A percentile compares a stretch with the other conserved stretches of the same genome.
These are phyloP conservation scores for Exsudoporus frostii DNA, from an alignment of 768 basidiomycete species.

Conservation along the genomic window DNA sequence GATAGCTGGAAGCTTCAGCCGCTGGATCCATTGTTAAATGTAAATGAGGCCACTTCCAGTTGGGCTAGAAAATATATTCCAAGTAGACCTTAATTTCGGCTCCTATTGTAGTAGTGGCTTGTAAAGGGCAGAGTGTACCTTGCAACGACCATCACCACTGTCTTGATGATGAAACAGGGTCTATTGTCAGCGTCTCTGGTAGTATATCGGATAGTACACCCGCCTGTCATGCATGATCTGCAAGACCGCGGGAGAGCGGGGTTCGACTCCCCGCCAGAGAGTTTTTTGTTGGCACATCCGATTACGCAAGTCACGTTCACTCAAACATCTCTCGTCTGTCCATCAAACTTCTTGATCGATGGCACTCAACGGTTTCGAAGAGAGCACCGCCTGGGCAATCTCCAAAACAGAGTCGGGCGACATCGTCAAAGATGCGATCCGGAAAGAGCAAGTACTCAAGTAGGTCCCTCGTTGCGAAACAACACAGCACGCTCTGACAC, in stretches of 20 bases:
- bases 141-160: not conserved
- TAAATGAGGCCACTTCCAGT: slow-evolving; percentile 54
- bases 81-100: slow-evolving; percentile 12
- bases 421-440: slow-evolving; percentile 70
- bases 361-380: slow-evolving; percentile 44
- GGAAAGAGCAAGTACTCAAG: slow-evolving; percentile 78
- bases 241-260: slow-evolving; percentile 39
- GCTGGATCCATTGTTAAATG: slow-evolving; percentile 72
- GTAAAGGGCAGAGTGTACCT: not conserved
- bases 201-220: slow-evolving; percentile 53
- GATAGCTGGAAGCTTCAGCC: slow-evolving; percentile 54
- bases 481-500: not conserved
- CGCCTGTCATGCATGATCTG: slow-evolving; percentile 37
- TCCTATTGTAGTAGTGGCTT: not conserved
- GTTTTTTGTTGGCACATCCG: slow-evolving; percentile 7
- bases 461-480: slow-evolving; percentile 32
- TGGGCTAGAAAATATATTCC: slow-evolving; percentile 69
- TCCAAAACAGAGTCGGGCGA: slow-evolving; percentile 48
- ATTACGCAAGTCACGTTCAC: too few relatives aligned
- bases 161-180: not conserved
- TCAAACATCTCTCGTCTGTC: not conserved
- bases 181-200: slow-evolving; percentile 32
- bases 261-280: slow-evolving; percentile 49
- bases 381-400: slow-evolving; percentile 50
- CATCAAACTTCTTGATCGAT: slow-evolving; percentile 25